These are phyloP conservation scores for Hansenula sp. DNA, from an alignment of 1,139 yeast species.

Conservation along the genomic window DNA sequence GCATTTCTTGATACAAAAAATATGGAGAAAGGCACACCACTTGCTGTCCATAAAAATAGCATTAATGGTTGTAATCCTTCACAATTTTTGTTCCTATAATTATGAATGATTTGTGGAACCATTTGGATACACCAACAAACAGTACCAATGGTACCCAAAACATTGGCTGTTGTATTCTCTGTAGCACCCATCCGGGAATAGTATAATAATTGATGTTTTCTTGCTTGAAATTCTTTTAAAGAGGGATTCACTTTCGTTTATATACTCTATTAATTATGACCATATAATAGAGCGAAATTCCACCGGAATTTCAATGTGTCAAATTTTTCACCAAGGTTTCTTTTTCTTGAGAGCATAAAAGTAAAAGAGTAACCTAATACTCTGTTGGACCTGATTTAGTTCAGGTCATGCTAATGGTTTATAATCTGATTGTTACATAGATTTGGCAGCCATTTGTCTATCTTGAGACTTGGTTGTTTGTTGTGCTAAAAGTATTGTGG, in stretches of 20 bases:
- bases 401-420: too few species aligned
- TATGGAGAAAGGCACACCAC: conserved; percentile 75
- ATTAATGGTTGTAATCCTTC: conserved; percentile 73
- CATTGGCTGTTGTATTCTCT: conserved; percentile 46
- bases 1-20: conserved; percentile 66
- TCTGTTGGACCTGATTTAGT: too few species aligned
- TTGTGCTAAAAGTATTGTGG: too few species aligned
- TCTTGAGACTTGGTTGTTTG: too few species aligned
- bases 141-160: conserved; percentile 77
- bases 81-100: conserved; percentile 65
- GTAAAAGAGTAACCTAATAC: too few species aligned
- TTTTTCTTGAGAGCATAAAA: background rate
- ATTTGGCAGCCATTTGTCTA: too few species aligned
- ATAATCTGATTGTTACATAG: too few species aligned
- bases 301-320: conserved; percentile 1
- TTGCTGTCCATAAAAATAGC: conserved; percentile 74
- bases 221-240: too few species aligned
- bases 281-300: background rate
- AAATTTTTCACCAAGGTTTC: background rate
- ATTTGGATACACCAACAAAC: conserved; percentile 82
- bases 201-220: too few species aligned
- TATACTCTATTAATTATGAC: too few species aligned
- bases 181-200: conserved; percentile 3
- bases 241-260: too few species aligned
- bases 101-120: conserved; percentile 71